A percentile compares a stretch with the other conserved stretches of the same genome.
These are phyloP conservation scores for Cyclaneusma minus DNA, from an alignment of 2,329 filamentous ascomycete genomes.

Conservation along the genomic window DNA sequence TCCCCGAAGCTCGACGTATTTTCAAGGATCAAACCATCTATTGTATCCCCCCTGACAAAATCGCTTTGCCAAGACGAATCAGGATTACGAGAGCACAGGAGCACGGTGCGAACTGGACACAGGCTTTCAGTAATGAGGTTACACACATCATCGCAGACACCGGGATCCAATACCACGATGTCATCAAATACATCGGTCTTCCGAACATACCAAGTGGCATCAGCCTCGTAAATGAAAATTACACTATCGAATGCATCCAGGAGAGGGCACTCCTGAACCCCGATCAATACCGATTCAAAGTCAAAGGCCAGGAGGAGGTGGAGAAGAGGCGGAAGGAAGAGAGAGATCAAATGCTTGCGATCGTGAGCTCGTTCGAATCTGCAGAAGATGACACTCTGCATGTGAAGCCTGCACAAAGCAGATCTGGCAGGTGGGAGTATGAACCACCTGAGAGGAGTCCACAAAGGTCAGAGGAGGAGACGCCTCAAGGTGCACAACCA, in stretches of 20 bases:
- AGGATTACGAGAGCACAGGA: constrained; percentile 63
- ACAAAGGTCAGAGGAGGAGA: constrained; percentile 14
- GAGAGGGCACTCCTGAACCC: constrained; percentile 42
- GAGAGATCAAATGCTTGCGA: neutral
- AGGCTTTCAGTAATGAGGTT: constrained; percentile 33
- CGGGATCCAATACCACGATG: constrained; percentile 43
- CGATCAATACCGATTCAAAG: constrained; percentile 39
- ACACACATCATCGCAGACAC: constrained; percentile 75
- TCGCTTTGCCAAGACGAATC: constrained; percentile 46
- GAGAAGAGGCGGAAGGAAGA: constrained; percentile 2
- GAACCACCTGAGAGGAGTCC: constrained; percentile 24
- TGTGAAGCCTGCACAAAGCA: constrained; percentile 29
- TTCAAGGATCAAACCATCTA: constrained; percentile 49
- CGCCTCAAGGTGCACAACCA: no score
- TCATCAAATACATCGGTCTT: constrained; percentile 38
- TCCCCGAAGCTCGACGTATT: constrained; percentile 37
- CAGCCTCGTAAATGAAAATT: constrained; percentile 50
- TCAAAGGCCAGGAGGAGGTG: constrained; percentile 16
- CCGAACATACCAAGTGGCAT: constrained; percentile 21
- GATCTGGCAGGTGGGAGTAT: constrained; percentile 23
- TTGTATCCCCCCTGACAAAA: constrained; percentile 71
- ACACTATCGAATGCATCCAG: constrained; percentile 51
- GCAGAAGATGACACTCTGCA: constrained; percentile 26
- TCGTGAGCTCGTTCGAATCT: constrained; percentile 1
- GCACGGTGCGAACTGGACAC: constrained; percentile 60